Percentiles rank a stretch among this genome's conserved stretches.
phyloP scores from a whole-genome alignment of 2,329 filamentous ascomycete species.

The Exutisphaerella laricina region DNA sequence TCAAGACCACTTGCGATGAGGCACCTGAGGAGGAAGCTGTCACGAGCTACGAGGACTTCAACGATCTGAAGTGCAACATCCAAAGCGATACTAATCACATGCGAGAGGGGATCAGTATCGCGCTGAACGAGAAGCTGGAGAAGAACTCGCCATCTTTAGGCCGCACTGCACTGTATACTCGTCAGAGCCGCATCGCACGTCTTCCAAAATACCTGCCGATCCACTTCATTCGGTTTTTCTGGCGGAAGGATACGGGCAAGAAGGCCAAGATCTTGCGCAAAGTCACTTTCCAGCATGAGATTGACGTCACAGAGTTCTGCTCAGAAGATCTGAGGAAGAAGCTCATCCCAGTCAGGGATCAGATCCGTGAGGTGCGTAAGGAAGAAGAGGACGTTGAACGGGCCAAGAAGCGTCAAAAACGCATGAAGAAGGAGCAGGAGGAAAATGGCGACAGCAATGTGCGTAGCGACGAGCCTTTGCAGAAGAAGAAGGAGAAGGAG shows the following conservation, averaged over 20 bases:
- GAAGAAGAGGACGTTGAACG: slow-evolving; percentile 92
- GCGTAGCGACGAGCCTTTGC: slow-evolving; percentile 59
- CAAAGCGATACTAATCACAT: slow-evolving; percentile 81
- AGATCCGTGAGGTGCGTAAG: slow-evolving; percentile 89
- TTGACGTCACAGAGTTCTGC: slow-evolving; percentile 93
- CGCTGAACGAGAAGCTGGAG: slow-evolving; percentile 81
- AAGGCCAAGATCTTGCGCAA: slow-evolving; percentile 99
- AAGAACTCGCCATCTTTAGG: slow-evolving; percentile 75
- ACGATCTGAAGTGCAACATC: slow-evolving; percentile 96
- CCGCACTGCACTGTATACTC: slow-evolving; percentile 79
- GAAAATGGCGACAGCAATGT: slow-evolving; percentile 37
- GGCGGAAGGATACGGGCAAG: slow-evolving; percentile 91
- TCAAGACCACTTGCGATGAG: slow-evolving; percentile 78
- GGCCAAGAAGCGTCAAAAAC: slow-evolving; percentile 85
- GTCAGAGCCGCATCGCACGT: slow-evolving; percentile 81
- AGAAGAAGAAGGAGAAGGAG: slow-evolving; percentile 79
- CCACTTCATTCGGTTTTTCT: slow-evolving; percentile 97
- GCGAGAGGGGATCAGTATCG: slow-evolving; percentile 77
- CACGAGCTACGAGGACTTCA: slow-evolving; percentile 66
- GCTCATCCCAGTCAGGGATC: slow-evolving; percentile 88
- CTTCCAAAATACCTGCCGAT: slow-evolving; percentile 93
- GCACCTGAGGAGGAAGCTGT: slow-evolving; percentile 68
- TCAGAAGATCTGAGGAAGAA: slow-evolving; percentile 79
- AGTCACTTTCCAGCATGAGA: slow-evolving; percentile 88
- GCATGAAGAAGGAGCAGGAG: slow-evolving; percentile 52